phyloP scores from a whole-genome alignment of 495 filamentous ascomycete genomes.

The Podospora pseudoanserina region DNA sequence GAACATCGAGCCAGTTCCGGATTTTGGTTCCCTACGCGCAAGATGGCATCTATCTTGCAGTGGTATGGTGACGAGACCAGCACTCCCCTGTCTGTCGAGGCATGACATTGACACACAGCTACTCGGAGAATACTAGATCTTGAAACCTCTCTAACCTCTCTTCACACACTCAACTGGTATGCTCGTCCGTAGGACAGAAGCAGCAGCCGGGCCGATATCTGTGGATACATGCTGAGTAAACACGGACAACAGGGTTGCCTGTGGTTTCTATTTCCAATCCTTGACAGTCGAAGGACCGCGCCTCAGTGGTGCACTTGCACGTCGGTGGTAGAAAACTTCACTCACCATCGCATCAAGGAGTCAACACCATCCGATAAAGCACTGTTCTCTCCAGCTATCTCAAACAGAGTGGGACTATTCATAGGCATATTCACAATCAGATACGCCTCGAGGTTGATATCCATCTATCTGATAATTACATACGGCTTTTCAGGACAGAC shows the following conservation, averaged over 20 bases:
- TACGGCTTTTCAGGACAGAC: not conserved
- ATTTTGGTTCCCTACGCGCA: not conserved
- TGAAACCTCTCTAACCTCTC: not conserved
- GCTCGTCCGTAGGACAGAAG: not conserved
- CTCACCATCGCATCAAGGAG: not conserved
- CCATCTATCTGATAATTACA: not conserved
- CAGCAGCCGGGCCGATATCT: not conserved
- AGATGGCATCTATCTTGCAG: not conserved
- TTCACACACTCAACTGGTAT: not conserved
- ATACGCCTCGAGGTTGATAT: not conserved
- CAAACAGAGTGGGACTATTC: not conserved
- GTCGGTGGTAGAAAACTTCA: not conserved
- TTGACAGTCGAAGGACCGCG: not conserved
- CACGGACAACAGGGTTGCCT: not conserved
- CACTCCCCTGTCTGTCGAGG: not conserved
- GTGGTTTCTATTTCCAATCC: not conserved
- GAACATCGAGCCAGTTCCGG: not conserved
- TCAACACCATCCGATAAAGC: not conserved
- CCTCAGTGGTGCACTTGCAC: not conserved
- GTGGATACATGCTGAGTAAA: not conserved
- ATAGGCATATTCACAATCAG: not conserved
- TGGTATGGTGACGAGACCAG: not conserved
- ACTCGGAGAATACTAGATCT: not conserved
- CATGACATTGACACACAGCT: not conserved
- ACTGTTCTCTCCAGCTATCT: not conserved